These are phyloP conservation scores for Pinus tabuliformis DNA, from an alignment of 75 land plant species.

Conservation along the genomic window DNA sequence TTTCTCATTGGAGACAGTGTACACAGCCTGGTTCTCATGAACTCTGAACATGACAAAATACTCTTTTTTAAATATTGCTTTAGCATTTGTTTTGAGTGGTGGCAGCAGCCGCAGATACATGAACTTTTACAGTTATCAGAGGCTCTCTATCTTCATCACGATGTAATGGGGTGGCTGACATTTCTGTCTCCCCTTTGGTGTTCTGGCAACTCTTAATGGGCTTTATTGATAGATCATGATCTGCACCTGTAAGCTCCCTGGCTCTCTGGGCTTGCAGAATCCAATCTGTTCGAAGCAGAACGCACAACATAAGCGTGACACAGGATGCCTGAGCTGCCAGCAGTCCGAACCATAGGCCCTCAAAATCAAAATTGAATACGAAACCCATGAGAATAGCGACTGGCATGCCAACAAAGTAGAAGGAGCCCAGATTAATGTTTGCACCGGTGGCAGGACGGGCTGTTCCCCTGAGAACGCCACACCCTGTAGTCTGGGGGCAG, in stretches of 20 bases:
- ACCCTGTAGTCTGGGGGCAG: conserved; percentile 75
- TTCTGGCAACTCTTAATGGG: too few species aligned
- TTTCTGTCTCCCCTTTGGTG: too few species aligned
- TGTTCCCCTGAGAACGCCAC: conserved; percentile 71
- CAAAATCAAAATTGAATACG: conserved; percentile 41
- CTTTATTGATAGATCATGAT: too few species aligned
- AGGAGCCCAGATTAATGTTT: conserved; percentile 62
- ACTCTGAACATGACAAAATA: too few species aligned
- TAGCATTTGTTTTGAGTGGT: too few species aligned
- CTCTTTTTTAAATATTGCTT: too few species aligned
- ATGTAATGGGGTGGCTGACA: too few species aligned
- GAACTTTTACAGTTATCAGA: too few species aligned
- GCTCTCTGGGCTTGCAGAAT: conserved; percentile 46
- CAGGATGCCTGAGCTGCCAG: conserved; percentile 67
- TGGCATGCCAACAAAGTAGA: conserved; percentile 76
- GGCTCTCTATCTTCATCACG: too few species aligned
- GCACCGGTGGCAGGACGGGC: conserved; percentile 68
- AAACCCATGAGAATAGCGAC: conserved; percentile 58
- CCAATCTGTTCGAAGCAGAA: conserved; percentile 61
- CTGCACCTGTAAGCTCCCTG: conserved; percentile 19
- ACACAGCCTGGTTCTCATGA: too few species aligned
- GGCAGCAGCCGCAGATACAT: too few species aligned
- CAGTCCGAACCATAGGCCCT: conserved; percentile 69
- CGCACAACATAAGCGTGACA: conserved; percentile 59
- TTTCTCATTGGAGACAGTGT: too few species aligned